Evolutionary conservation across 73 alveolate genomes (phyloP).

Genomic region (Tetrahymena malaccensis): DNA sequence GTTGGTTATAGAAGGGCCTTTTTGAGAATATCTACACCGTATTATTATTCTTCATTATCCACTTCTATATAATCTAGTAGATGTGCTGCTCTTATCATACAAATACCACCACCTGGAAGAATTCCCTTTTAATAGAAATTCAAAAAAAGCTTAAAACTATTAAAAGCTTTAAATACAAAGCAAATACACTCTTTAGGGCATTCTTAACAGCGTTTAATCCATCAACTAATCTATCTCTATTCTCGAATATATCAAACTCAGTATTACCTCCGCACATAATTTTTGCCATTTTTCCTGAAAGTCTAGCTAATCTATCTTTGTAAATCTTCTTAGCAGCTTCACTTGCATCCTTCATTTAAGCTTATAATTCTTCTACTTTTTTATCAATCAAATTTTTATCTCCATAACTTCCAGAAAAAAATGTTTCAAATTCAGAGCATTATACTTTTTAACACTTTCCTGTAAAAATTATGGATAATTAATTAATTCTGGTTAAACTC

Average conservation of each 20-base stretch:
- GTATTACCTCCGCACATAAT: slow-evolving; percentile 71
- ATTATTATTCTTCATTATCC: neutral
- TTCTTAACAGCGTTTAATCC: slow-evolving; percentile 74
- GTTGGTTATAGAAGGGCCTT: neutral
- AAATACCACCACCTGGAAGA: neutral
- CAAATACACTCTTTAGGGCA: slow-evolving; percentile 50
- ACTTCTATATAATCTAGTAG: neutral
- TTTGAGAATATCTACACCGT: neutral
- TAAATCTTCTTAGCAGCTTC: slow-evolving; percentile 24
- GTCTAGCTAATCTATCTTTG: slow-evolving; percentile 65
- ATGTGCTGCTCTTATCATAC: neutral
- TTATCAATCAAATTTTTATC: slow-evolving; percentile 33
- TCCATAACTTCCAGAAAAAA: slow-evolving; percentile 60
- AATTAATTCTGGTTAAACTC: neutral
- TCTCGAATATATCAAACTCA: slow-evolving; percentile 67
- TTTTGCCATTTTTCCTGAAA: slow-evolving; percentile 60
- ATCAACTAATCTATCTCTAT: slow-evolving; percentile 81
- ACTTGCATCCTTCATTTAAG: slow-evolving; percentile 36
- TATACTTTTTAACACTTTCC: slow-evolving; percentile 16
- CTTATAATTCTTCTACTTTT: slow-evolving; percentile 34
- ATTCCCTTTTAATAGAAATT: neutral
- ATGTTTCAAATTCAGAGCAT: slow-evolving; percentile 48
- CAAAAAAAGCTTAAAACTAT: neutral
- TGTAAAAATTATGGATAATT: neutral
- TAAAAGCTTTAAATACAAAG: neutral